Conservation (phyloP, 495 filamentous ascomycete species). For the Neurospora tetrasperma region DNA sequence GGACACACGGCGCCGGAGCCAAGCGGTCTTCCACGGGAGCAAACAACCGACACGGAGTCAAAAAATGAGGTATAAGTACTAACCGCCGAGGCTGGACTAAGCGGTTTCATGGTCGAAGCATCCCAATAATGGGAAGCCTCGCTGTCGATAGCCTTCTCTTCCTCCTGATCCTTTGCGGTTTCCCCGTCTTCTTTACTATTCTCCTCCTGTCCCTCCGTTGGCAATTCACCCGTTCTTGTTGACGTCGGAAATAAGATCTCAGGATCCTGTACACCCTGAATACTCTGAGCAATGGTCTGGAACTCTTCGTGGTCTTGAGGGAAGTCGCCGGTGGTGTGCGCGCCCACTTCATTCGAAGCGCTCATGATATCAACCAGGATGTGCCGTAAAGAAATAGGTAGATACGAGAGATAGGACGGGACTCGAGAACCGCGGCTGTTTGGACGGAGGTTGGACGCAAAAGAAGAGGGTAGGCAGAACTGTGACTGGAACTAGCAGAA, state of each 20-base stretch:
- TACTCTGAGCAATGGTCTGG: constrained; percentile 5
- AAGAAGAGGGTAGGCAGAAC: background rate
- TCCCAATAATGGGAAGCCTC: constrained; percentile 37
- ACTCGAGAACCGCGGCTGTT: background rate
- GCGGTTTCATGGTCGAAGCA: constrained; percentile 43
- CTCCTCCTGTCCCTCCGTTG: background rate
- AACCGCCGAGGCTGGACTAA: constrained; percentile 47
- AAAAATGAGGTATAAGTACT: constrained; percentile 20
- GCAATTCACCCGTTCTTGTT: background rate
- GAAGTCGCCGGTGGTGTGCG: constrained; percentile 2
- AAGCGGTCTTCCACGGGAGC: background rate
- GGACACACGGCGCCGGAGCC: background rate
- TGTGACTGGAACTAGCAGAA: background rate
- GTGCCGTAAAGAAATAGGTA: background rate
- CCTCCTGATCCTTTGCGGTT: background rate
- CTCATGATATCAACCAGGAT: constrained; percentile 5
- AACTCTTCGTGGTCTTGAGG: background rate
- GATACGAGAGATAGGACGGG: background rate
- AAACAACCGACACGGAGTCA: background rate
- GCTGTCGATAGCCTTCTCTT: constrained; percentile 11
- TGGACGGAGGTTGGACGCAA: background rate
- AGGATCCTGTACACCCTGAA: background rate
- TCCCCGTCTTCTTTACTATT: background rate
- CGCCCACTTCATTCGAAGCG: constrained; percentile 2
- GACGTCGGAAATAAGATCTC: background rate